These are phyloP conservation scores for Chlamydomonas sphaeroides DNA, from an alignment of 139 green algal species.

Conservation along the genomic window DNA sequence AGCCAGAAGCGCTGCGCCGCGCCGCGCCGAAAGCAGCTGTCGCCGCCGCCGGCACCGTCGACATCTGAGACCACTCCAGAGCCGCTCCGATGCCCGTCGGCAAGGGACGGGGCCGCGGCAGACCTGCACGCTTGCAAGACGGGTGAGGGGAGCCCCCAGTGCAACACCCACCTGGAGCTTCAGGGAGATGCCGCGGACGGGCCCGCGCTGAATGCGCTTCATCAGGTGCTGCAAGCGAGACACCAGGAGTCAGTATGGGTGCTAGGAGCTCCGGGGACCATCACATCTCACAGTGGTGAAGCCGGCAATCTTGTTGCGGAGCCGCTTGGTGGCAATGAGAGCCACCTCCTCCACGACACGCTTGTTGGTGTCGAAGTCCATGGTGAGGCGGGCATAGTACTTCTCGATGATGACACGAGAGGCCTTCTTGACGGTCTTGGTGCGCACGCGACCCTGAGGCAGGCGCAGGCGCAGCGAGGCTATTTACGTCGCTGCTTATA, in stretches of 20 bases:
- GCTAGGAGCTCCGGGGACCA: too few relatives aligned
- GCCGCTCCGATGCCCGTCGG: too few relatives aligned
- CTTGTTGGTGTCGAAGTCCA: slow-evolving; percentile 99
- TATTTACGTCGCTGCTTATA: too few relatives aligned
- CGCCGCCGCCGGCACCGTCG: too few relatives aligned
- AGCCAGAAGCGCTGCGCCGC: too few relatives aligned
- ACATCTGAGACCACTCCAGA: too few relatives aligned
- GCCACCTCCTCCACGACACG: slow-evolving; percentile 96
- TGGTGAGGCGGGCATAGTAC: slow-evolving; percentile 97
- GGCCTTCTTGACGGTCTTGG: slow-evolving; percentile 99
- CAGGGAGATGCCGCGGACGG: slow-evolving; percentile 99
- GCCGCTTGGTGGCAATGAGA: slow-evolving; percentile 96
- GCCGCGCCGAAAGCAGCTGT: too few relatives aligned
- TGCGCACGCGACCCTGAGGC: slow-evolving; percentile 96
- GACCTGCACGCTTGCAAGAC: too few relatives aligned
- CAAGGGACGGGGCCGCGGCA: too few relatives aligned
- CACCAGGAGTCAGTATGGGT: too few relatives aligned
- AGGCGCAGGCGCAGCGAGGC: too few relatives aligned
- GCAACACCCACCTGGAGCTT: slow-evolving; percentile 91
- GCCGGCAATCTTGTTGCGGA: slow-evolving; percentile 99
- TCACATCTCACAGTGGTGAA: slow-evolving; percentile 93
- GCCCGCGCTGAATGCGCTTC: slow-evolving; percentile 99
- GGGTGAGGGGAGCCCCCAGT: too few relatives aligned
- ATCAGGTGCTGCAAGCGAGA: slow-evolving; percentile 95
- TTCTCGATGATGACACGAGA: slow-evolving; percentile 98